phyloP scores from a whole-genome alignment of 202 grass and related monocot genomes.

The Digitaria exilis region DNA sequence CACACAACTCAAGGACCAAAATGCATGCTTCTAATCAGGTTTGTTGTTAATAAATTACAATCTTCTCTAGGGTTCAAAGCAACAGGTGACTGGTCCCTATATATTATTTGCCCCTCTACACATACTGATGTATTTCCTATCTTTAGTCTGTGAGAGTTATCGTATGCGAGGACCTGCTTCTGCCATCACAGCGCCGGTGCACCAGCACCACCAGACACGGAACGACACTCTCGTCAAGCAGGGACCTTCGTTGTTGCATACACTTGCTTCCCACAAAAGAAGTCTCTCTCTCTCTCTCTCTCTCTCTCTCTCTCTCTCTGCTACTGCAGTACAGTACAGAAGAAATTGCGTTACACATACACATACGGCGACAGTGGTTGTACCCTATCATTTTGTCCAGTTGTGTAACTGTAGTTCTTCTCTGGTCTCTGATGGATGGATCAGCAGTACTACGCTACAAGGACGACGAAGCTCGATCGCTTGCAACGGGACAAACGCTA shows the following conservation, averaged over 20 bases:
- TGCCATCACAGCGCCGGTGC: conserved; percentile 12
- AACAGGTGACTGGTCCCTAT: no score
- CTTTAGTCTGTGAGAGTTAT: conserved; percentile 36
- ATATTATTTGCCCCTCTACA: neutral
- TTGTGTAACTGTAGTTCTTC: conserved; percentile 34
- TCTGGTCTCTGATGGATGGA: conserved; percentile 11
- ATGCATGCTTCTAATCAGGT: no score
- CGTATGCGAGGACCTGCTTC: conserved; percentile 24
- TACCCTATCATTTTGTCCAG: conserved; percentile 42
- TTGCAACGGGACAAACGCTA: conserved; percentile 41
- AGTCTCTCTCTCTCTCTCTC: neutral
- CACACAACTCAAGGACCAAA: no score
- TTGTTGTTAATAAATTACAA: no score
- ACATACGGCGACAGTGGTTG: neutral
- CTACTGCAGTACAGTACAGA: neutral
- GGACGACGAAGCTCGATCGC: conserved; percentile 15
- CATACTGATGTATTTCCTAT: neutral
- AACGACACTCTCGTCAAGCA: neutral
- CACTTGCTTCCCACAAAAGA: no score
- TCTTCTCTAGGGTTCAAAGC: no score
- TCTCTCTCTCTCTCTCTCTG: neutral
- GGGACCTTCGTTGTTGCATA: neutral
- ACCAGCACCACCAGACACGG: neutral
- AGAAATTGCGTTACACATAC: neutral
- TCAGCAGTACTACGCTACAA: neutral